Evolutionary conservation across 129 eudicot species (phyloP).

Genomic region (Artemisia tridentata): DNA sequence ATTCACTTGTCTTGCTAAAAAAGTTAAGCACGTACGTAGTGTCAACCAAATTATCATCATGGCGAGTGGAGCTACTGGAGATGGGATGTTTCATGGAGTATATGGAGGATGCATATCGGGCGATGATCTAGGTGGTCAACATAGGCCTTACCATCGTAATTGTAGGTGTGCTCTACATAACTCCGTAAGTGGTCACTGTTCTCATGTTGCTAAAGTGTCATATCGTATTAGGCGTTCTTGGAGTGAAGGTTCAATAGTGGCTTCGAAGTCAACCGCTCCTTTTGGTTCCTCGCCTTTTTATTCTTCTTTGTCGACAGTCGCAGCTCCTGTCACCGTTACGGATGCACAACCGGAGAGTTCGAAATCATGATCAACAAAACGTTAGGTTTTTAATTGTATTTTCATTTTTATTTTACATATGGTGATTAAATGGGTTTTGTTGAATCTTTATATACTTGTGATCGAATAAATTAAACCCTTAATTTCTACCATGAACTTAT

Average conservation of each 20-base stretch:
- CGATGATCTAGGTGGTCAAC: conserved; percentile 27
- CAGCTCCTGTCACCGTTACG: neutral
- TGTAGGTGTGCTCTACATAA: conserved; percentile 66
- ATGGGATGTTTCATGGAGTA: conserved; percentile 36
- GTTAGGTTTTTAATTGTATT: neutral
- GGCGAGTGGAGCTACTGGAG: conserved; percentile 48
- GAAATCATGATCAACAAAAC: neutral
- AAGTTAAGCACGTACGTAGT: neutral
- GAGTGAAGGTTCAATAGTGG: conserved; percentile 45
- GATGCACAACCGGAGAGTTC: neutral
- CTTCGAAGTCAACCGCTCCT: conserved; percentile 20
- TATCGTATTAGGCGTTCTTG: conserved; percentile 49
- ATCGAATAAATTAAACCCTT: conserved; percentile 18
- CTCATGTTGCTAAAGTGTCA: conserved; percentile 26
- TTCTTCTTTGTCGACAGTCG: conserved; percentile 11
- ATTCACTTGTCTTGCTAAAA: conserved; percentile 20
- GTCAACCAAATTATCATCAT: conserved; percentile 18
- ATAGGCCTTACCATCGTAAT: conserved; percentile 63
- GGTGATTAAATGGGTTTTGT: neutral
- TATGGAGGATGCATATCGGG: conserved; percentile 44
- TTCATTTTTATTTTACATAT: neutral
- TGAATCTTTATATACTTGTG: neutral
- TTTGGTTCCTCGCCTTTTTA: conserved; percentile 11
- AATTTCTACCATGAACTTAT: neutral
- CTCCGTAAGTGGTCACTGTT: conserved; percentile 15